Evolutionary conservation across 2,329 filamentous ascomycete species (phyloP).

Genomic region (Aureobasidium subglaciale): DNA sequence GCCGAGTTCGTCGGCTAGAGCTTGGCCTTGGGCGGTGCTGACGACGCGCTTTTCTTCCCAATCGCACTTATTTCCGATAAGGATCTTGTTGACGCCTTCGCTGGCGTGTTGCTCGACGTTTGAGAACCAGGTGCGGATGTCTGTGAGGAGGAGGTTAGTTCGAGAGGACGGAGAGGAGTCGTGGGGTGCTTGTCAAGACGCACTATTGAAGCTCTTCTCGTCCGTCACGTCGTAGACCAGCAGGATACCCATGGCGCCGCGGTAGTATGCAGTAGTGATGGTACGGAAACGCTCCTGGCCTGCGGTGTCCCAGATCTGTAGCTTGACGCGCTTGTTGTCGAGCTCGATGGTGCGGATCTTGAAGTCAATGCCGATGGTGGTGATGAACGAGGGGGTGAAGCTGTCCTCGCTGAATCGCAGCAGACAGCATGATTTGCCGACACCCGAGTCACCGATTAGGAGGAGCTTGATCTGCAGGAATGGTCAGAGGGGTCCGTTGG

Average conservation of each 20-base stretch:
- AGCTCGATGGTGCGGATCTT: constrained; percentile 99
- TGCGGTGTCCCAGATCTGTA: constrained; percentile 99
- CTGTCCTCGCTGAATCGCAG: constrained; percentile 96
- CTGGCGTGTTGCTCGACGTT: constrained; percentile 98
- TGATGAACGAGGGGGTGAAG: constrained; percentile 96
- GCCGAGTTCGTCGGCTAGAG: constrained; percentile 87
- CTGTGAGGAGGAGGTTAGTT: constrained; percentile 41
- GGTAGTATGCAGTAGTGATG: constrained; percentile 97
- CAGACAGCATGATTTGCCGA: constrained; percentile 95
- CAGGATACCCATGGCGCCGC: constrained; percentile 96
- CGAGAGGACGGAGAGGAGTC: constrained; percentile 2
- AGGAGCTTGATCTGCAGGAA: constrained; percentile 78
- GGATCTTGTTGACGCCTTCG: constrained; percentile 98
- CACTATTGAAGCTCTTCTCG: constrained; percentile 91
- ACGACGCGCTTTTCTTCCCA: constrained; percentile 99
- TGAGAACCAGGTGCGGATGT: constrained; percentile 99
- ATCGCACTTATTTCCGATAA: constrained; percentile 99
- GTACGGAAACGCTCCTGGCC: constrained; percentile 98
- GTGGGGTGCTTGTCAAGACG: constrained; percentile 29
- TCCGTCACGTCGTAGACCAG: constrained; percentile 98
- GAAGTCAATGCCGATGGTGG: constrained; percentile 99
- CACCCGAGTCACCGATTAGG: constrained; percentile 92
- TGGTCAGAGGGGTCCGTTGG: background rate
- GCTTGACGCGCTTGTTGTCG: constrained; percentile 96
- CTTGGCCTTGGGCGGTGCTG: constrained; percentile 86